Percentiles rank a stretch among this genome's conserved stretches.
These are phyloP conservation scores for Tetrahymena malaccensis DNA, from an alignment of 73 alveolate genomes.

Conservation along the genomic window DNA sequence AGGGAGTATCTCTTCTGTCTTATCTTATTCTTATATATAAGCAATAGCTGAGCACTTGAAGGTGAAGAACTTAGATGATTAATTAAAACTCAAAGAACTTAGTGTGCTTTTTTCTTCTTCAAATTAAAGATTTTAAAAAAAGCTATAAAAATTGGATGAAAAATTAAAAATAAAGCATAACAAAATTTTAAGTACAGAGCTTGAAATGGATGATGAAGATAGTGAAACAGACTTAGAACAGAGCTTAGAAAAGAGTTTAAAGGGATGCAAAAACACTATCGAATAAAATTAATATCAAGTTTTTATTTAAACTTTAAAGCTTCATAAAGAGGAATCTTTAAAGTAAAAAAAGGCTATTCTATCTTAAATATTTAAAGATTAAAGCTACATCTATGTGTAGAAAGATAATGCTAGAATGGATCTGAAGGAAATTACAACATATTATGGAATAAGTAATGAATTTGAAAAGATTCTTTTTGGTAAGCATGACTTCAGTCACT, in stretches of 20 bases:
- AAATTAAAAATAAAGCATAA: background rate
- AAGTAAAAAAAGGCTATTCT: background rate
- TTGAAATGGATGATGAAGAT: background rate
- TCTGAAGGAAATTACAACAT: background rate
- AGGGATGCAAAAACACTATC: background rate
- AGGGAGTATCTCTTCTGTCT: background rate
- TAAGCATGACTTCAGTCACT: background rate
- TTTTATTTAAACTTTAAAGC: background rate
- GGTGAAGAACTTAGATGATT: background rate
- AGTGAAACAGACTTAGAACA: background rate
- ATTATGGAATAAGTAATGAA: background rate
- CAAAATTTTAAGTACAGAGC: background rate
- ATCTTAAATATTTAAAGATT: background rate
- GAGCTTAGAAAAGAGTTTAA: background rate
- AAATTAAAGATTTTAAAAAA: background rate
- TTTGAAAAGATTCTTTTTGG: background rate
- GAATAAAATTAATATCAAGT: background rate
- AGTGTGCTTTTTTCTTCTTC: background rate
- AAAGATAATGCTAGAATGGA: background rate
- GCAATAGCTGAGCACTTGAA: background rate
- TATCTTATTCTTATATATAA: background rate
- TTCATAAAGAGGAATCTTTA: background rate
- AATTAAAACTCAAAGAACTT: background rate
- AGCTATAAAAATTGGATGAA: background rate
- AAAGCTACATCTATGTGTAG: background rate